These are phyloP conservation scores for Parachlorella kessleri DNA, from an alignment of 139 green algal genomes.

Conservation along the genomic window DNA sequence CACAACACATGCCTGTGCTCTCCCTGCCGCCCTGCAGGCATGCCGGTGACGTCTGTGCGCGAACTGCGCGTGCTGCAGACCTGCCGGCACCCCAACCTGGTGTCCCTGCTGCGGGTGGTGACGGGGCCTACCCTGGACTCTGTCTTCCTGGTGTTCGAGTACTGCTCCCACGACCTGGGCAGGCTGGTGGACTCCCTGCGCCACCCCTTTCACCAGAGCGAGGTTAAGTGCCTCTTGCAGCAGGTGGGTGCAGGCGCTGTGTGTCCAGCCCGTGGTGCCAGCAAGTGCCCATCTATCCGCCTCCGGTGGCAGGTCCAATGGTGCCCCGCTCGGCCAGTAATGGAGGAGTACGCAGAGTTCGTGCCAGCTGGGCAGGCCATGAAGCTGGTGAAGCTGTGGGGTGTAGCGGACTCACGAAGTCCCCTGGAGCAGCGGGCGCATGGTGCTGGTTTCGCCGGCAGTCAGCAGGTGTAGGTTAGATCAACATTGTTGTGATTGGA, in stretches of 20 bases:
- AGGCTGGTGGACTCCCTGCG: conserved; percentile 69
- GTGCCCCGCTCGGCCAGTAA: too few species aligned
- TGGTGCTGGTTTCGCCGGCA: too few species aligned
- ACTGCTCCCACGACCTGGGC: conserved; percentile 80
- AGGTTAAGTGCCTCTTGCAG: conserved; percentile 76
- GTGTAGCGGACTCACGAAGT: too few species aligned
- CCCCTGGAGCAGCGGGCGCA: too few species aligned
- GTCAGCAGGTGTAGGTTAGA: too few species aligned
- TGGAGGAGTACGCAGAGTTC: too few species aligned
- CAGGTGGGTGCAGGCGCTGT: conserved; percentile 54
- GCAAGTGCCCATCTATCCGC: too few species aligned
- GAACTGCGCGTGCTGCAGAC: conserved; percentile 76
- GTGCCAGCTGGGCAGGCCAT: too few species aligned
- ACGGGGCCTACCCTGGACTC: conserved; percentile 52
- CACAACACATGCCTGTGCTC: too few species aligned
- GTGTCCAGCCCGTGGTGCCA: too few species aligned
- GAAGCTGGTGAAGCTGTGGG: too few species aligned
- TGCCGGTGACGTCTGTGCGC: conserved; percentile 76
- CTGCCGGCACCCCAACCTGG: conserved; percentile 74
- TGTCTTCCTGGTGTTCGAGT: conserved; percentile 90
- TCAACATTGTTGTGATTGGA: background rate
- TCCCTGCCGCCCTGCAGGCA: conserved; percentile 34
- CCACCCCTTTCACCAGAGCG: conserved; percentile 49
- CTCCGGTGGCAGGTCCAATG: too few species aligned
- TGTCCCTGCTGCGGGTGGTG: conserved; percentile 72